These are phyloP conservation scores for Aspergillus aculeatus DNA, from an alignment of 2,329 filamentous ascomycete genomes.

Conservation along the genomic window DNA sequence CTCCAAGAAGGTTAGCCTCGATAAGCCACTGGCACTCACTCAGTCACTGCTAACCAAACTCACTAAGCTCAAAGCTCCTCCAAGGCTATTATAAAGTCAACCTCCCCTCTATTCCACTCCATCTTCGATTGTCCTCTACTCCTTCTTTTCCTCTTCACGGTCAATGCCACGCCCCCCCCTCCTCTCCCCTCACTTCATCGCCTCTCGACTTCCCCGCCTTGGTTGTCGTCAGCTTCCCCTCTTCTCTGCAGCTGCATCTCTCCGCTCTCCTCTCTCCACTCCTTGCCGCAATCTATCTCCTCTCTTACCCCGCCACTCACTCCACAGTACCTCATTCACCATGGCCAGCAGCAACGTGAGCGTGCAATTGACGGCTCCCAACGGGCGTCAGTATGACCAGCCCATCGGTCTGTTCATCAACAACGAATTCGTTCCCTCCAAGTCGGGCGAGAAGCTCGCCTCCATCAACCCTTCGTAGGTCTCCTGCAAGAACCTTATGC, in stretches of 20 bases:
- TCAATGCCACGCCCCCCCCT: neutral
- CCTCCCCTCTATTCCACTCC: neutral
- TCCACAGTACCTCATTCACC: constrained; percentile 26
- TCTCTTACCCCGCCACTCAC: constrained; percentile 14
- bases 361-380: constrained; percentile 68
- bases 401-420: constrained; percentile 80
- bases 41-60: too few species aligned
- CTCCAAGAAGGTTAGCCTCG: neutral
- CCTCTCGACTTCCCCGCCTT: constrained; percentile 3
- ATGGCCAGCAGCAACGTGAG: constrained; percentile 37
- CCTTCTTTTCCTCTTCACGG: neutral
- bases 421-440: constrained; percentile 72
- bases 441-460: constrained; percentile 62
- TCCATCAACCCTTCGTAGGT: constrained; percentile 65
- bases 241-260: constrained; percentile 3
- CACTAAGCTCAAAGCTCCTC: neutral
- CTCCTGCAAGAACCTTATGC: too few species aligned
- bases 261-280: constrained; percentile 4
- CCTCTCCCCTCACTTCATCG: neutral
- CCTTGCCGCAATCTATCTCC: constrained; percentile 5
- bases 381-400: constrained; percentile 69
- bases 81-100: constrained; percentile 3
- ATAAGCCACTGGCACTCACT: neutral
- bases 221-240: constrained; percentile 5
- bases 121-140: neutral